Percentiles rank a stretch among this genome's conserved stretches.
These are phyloP conservation scores for Tetrahymena thermophila DNA, from an alignment of 73 alveolate genomes.

Conservation along the genomic window DNA sequence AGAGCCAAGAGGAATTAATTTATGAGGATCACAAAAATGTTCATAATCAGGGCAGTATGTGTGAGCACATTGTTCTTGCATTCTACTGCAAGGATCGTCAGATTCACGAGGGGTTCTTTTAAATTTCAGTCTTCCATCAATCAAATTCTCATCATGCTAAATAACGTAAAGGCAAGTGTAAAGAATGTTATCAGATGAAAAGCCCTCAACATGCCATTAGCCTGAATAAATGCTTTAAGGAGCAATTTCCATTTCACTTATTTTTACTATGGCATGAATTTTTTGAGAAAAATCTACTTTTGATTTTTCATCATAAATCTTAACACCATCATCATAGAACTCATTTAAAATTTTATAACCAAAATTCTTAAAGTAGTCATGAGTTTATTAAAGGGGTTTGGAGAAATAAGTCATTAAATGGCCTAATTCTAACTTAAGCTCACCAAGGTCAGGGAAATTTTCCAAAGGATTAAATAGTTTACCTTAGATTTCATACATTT, in stretches of 20 bases:
- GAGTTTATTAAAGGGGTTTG: not conserved
- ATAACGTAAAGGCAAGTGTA: not conserved
- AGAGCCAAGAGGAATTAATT: not conserved
- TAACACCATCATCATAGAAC: not conserved
- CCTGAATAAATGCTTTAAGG: not conserved
- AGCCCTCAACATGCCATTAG: not conserved
- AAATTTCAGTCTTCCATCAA: not conserved
- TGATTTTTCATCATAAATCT: not conserved
- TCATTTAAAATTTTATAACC: not conserved
- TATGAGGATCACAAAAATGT: not conserved
- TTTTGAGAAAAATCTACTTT: not conserved
- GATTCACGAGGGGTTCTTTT: not conserved
- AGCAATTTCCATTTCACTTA: not conserved
- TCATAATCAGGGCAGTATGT: not conserved
- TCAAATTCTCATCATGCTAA: not conserved
- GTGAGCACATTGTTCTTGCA: not conserved
- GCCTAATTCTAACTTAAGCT: not conserved
- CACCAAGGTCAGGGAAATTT: not conserved
- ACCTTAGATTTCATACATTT: not conserved
- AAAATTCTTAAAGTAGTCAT: not conserved
- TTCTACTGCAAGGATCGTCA: not conserved
- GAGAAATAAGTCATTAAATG: not conserved
- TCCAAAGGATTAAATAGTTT: not conserved
- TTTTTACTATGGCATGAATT: not conserved
- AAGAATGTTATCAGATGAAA: not conserved